These are phyloP conservation scores for Sclerotinia glacialis DNA, from an alignment of 2,329 filamentous ascomycete genomes.

Conservation along the genomic window DNA sequence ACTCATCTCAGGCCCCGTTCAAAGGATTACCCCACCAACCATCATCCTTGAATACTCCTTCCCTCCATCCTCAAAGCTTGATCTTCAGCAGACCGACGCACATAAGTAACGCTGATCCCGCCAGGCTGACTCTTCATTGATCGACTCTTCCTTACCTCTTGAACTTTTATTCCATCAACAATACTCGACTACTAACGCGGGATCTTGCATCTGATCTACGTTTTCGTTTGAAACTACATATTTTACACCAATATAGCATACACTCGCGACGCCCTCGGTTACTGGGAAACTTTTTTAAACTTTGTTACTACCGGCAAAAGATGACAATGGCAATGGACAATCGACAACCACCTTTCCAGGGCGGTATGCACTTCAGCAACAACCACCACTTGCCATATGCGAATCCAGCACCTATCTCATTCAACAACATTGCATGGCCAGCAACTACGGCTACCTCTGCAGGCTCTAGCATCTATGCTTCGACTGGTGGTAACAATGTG, in stretches of 20 bases:
- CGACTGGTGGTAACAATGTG: constrained; percentile 51
- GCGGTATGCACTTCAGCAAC: constrained; percentile 62
- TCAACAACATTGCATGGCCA: constrained; percentile 80
- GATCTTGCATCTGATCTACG: constrained; percentile 39
- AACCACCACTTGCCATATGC: constrained; percentile 70
- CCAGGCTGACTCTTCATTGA: constrained; percentile 26
- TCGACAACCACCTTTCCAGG: constrained; percentile 64
- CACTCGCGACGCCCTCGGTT: background rate
- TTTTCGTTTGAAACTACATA: constrained; percentile 27
- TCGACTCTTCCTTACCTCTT: constrained; percentile 32
- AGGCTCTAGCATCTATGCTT: constrained; percentile 59
- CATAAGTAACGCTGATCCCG: constrained; percentile 41
- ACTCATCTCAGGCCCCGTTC: constrained; percentile 11
- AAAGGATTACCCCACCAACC: constrained; percentile 29
- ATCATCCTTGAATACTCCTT: constrained; percentile 28
- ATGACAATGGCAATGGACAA: constrained; percentile 97
- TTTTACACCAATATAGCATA: constrained; percentile 17
- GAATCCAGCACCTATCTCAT: constrained; percentile 33
- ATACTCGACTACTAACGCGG: constrained; percentile 27
- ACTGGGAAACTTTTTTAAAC: constrained; percentile 22
- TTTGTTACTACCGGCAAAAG: constrained; percentile 28
- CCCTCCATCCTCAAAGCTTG: constrained; percentile 20
- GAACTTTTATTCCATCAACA: constrained; percentile 19
- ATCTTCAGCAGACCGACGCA: constrained; percentile 28
- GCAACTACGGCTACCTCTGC: constrained; percentile 53